phyloP scores from a whole-genome alignment of 2,329 filamentous ascomycete species.

The Ascochyta pisi region DNA sequence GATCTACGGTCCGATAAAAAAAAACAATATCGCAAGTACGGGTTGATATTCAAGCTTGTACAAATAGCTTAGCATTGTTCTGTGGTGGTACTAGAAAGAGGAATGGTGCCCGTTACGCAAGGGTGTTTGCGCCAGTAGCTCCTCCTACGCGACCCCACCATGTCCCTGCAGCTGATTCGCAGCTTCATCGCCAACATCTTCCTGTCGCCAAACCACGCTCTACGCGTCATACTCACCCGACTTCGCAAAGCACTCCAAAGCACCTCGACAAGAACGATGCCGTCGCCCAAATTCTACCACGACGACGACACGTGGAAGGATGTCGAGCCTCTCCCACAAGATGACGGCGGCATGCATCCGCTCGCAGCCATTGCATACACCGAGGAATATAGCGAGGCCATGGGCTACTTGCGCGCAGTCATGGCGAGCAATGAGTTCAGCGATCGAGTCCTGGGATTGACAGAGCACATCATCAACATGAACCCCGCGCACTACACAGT shows the following conservation, averaged over 20 bases:
- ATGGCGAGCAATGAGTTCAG: constrained; percentile 90
- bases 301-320: constrained; percentile 82
- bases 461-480: constrained; percentile 86
- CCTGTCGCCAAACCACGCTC: constrained; percentile 4
- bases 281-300: constrained; percentile 57
- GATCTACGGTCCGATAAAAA: not conserved
- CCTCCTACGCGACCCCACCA: constrained; percentile 17
- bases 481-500: constrained; percentile 99
- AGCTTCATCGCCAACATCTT: constrained; percentile 14
- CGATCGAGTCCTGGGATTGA: constrained; percentile 78
- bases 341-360: constrained; percentile 76
- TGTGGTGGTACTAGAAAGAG: constrained; percentile 12
- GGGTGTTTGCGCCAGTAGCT: constrained; percentile 6
- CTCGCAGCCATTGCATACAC: constrained; percentile 93
- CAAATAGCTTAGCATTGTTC: constrained; percentile 16
- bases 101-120: constrained; percentile 12
- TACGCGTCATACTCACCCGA: constrained; percentile 5
- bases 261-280: constrained; percentile 1
- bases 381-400: constrained; percentile 88
- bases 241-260: not conserved
- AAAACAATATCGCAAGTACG: not conserved
- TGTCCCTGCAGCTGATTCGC: constrained; percentile 18
- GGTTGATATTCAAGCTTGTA: not conserved
- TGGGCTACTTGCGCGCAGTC: constrained; percentile 89
- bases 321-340: constrained; percentile 79